A percentile compares a stretch with the other conserved stretches of the same genome.
These are phyloP conservation scores for Fragaria nilgerrensis DNA, from an alignment of 306 rosid genomes.

Conservation along the genomic window DNA sequence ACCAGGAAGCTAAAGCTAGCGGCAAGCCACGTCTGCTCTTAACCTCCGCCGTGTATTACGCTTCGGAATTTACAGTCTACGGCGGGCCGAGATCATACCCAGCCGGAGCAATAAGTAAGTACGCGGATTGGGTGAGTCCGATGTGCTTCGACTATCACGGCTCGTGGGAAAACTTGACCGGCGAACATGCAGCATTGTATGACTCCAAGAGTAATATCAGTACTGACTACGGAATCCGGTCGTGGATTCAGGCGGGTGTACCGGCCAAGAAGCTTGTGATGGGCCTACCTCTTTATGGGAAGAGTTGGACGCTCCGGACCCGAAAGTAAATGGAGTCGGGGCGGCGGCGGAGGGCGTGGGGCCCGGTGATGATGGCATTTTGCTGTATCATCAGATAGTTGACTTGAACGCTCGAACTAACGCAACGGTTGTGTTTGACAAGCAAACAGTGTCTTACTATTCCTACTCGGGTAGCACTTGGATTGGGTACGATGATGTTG, in stretches of 20 bases:
- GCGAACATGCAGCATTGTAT: conserved; percentile 47
- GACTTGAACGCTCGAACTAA: conserved; percentile 32
- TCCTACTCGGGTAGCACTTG: conserved; percentile 54
- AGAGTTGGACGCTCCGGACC: conserved; percentile 57
- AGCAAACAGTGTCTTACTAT: conserved; percentile 45
- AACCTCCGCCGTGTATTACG: conserved; percentile 60
- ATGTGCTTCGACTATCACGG: conserved; percentile 86
- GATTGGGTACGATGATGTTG: conserved; percentile 74
- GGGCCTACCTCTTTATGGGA: conserved; percentile 71
- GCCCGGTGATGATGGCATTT: conserved; percentile 38
- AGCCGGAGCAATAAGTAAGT: conserved; percentile 31
- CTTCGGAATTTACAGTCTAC: conserved; percentile 28
- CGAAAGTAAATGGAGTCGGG: conserved; percentile 38
- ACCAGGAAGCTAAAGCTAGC: conserved; percentile 19
- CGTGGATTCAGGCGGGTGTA: conserved; percentile 66
- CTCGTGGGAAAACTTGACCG: conserved; percentile 52
- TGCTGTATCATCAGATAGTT: conserved; percentile 45
- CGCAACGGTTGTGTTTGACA: conserved; percentile 50
- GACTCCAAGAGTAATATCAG: conserved; percentile 49
- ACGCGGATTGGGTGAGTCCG: conserved; percentile 65
- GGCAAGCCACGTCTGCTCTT: conserved; percentile 46
- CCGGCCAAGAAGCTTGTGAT: conserved; percentile 51
- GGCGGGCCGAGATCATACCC: conserved; percentile 53
- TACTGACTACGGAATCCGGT: conserved; percentile 47
- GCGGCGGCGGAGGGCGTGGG: conserved; percentile 54